A percentile compares a stretch with the other conserved stretches of the same genome.
These are phyloP conservation scores for Lecanicillium sp. DNA, from an alignment of 2,329 filamentous ascomycete species.

Conservation along the genomic window DNA sequence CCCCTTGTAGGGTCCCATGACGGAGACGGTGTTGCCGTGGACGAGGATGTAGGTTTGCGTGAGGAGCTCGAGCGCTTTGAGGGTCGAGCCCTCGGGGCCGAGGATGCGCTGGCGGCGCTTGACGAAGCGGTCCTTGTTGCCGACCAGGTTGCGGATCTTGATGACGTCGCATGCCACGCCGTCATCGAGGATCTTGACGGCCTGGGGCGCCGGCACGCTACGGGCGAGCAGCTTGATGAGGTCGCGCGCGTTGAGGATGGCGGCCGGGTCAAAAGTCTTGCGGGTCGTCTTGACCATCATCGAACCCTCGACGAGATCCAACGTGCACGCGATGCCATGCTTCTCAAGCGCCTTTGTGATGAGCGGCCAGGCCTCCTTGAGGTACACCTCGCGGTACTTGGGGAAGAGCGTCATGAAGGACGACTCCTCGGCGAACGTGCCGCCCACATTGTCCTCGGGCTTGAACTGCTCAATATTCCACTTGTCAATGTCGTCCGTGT, in stretches of 20 bases:
- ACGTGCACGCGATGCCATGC: constrained; percentile 78
- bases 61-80: constrained; percentile 89
- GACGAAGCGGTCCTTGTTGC: constrained; percentile 92
- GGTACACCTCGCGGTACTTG: constrained; percentile 91
- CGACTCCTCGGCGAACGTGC: constrained; percentile 87
- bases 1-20: constrained; percentile 88
- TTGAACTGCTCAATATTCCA: constrained; percentile 90
- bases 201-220: constrained; percentile 88
- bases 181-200: constrained; percentile 90
- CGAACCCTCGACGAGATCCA: constrained; percentile 90
- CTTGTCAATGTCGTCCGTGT: constrained; percentile 95
- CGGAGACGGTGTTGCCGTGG: constrained; percentile 90
- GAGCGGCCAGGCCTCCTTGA: constrained; percentile 88
- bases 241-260: constrained; percentile 89
- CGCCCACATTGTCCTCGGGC: constrained; percentile 75
- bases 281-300: constrained; percentile 96
- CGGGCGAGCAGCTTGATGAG: constrained; percentile 88
- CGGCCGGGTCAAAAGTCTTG: constrained; percentile 85
- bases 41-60: constrained; percentile 91
- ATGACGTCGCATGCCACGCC: constrained; percentile 90
- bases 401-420: constrained; percentile 85
- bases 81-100: constrained; percentile 82
- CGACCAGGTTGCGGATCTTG: constrained; percentile 84
- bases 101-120: constrained; percentile 91
- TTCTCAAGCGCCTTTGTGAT: constrained; percentile 85